A percentile compares a stretch with the other conserved stretches of the same genome.
Evolutionary conservation across 805 yeast genomes (phyloP).

Genomic region (Saturnispora zaruensis): DNA sequence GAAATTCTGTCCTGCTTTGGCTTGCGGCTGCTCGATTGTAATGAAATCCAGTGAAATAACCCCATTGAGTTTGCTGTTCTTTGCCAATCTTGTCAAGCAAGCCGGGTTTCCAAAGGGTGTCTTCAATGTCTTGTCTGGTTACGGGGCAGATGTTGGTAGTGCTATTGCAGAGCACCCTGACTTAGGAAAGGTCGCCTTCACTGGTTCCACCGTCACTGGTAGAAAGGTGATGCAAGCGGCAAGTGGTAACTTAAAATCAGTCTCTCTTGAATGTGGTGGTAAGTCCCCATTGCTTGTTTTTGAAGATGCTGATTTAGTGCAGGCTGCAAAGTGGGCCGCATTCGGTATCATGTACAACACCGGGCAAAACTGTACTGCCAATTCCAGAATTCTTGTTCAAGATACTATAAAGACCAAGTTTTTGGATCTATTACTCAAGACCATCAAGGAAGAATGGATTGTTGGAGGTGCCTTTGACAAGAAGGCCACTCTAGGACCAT

Average conservation of each 20-base stretch:
- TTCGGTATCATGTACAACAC: slow-evolving; percentile 55
- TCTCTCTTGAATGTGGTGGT: slow-evolving; percentile 67
- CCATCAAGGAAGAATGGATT: slow-evolving; percentile 40
- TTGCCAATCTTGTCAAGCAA: slow-evolving; percentile 48
- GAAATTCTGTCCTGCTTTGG: slow-evolving; percentile 78
- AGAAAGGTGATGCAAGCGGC: slow-evolving; percentile 63
- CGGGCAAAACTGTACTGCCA: slow-evolving; percentile 65
- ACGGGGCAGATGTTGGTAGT: slow-evolving; percentile 62
- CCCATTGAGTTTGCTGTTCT: slow-evolving; percentile 57
- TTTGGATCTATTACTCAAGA: slow-evolving; percentile 34
- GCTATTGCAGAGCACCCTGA: slow-evolving; percentile 53
- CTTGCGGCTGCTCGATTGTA: slow-evolving; percentile 67
- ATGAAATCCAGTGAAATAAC: slow-evolving; percentile 72
- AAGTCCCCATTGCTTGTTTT: slow-evolving; percentile 58
- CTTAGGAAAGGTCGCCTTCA: slow-evolving; percentile 52
- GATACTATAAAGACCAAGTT: slow-evolving; percentile 49
- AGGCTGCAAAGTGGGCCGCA: slow-evolving; percentile 62
- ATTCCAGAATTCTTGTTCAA: slow-evolving; percentile 53
- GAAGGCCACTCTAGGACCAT: slow-evolving; percentile 49
- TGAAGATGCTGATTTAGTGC: slow-evolving; percentile 55
- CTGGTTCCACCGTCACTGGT: slow-evolving; percentile 65
- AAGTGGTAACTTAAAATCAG: slow-evolving; percentile 49
- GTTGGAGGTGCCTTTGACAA: slow-evolving; percentile 49
- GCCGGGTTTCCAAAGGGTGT: slow-evolving; percentile 78
- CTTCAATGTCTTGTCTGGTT: slow-evolving; percentile 62